phyloP scores from a whole-genome alignment of 352 stramenopile species.

The Phytopythium chamaehyphon region DNA sequence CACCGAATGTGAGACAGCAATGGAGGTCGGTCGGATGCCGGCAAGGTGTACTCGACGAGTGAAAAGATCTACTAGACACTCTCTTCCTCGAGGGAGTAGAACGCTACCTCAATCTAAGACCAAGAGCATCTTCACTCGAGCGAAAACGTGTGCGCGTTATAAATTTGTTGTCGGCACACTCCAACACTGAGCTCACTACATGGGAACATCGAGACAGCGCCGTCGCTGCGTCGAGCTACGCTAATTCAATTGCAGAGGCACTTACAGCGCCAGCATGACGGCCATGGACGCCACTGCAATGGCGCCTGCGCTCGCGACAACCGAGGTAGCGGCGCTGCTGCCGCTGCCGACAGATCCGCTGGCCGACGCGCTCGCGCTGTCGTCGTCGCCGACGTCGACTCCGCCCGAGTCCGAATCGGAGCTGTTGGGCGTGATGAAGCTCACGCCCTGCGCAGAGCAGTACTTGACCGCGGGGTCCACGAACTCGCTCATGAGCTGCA shows the following conservation, averaged over 20 bases:
- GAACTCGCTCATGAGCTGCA: conserved; percentile 38
- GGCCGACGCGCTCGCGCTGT: conserved; percentile 14
- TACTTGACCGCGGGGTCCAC: conserved; percentile 34
- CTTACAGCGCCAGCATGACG: not conserved
- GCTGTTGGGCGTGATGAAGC: conserved; percentile 9
- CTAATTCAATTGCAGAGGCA: not conserved
- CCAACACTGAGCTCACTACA: no score
- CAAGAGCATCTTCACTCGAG: no score
- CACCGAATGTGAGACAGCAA: no score
- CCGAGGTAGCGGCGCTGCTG: not conserved
- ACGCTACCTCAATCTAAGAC: no score
- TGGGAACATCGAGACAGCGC: no score
- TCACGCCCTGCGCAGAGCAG: conserved; percentile 25
- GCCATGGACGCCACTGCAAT: not conserved
- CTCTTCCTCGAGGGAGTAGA: no score
- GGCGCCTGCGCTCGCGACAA: not conserved
- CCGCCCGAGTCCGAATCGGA: not conserved
- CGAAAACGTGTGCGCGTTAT: no score
- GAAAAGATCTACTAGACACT: no score
- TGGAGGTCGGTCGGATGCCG: no score
- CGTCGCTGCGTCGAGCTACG: no score
- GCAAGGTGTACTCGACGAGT: no score
- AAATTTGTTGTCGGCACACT: no score
- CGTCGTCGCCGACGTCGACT: conserved; percentile 4
- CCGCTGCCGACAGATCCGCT: conserved; percentile 9